These are phyloP conservation scores for Cercospora berteroae DNA, from an alignment of 2,329 filamentous ascomycete genomes.

Conservation along the genomic window DNA sequence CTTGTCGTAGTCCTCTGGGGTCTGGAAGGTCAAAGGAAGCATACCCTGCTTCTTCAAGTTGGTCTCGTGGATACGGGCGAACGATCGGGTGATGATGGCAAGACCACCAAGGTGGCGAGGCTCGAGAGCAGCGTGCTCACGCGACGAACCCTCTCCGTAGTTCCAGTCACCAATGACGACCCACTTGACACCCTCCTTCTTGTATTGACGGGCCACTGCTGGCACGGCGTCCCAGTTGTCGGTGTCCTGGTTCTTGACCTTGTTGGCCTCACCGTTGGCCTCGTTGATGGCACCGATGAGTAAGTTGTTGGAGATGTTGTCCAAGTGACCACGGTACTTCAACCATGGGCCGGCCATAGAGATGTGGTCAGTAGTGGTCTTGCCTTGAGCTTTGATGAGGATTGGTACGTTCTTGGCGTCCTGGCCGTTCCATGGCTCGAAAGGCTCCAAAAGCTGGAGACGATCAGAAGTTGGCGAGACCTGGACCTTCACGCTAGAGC, in stretches of 20 bases:
- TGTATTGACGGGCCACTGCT: slow-evolving; percentile 95
- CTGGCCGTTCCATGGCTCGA: slow-evolving; percentile 80
- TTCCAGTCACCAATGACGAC: slow-evolving; percentile 99
- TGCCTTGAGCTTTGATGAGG: slow-evolving; percentile 92
- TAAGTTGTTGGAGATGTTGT: slow-evolving; percentile 99
- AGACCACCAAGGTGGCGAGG: slow-evolving; percentile 95
- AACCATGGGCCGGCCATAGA: slow-evolving; percentile 86
- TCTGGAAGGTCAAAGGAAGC: slow-evolving; percentile 92
- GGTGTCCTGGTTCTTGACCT: slow-evolving; percentile 86
- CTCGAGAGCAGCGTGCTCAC: slow-evolving; percentile 97
- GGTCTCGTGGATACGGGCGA: slow-evolving; percentile 99
- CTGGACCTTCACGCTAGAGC: slow-evolving; percentile 68
- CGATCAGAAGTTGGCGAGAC: slow-evolving; percentile 89
- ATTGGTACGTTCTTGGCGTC: slow-evolving; percentile 82
- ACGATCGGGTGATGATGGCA: slow-evolving; percentile 91
- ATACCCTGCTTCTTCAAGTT: slow-evolving; percentile 99
- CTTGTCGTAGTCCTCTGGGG: slow-evolving; percentile 97
- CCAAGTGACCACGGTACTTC: slow-evolving; percentile 97
- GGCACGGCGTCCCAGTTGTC: slow-evolving; percentile 86
- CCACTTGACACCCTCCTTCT: slow-evolving; percentile 94
- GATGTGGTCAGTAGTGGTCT: slow-evolving; percentile 43
- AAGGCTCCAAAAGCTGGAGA: slow-evolving; percentile 86
- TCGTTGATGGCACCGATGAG: slow-evolving; percentile 95
- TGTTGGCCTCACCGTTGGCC: slow-evolving; percentile 96
- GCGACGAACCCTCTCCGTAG: slow-evolving; percentile 95